Conservation (phyloP, 2,329 filamentous ascomycete species). For the Trichoderma lentiforme region DNA sequence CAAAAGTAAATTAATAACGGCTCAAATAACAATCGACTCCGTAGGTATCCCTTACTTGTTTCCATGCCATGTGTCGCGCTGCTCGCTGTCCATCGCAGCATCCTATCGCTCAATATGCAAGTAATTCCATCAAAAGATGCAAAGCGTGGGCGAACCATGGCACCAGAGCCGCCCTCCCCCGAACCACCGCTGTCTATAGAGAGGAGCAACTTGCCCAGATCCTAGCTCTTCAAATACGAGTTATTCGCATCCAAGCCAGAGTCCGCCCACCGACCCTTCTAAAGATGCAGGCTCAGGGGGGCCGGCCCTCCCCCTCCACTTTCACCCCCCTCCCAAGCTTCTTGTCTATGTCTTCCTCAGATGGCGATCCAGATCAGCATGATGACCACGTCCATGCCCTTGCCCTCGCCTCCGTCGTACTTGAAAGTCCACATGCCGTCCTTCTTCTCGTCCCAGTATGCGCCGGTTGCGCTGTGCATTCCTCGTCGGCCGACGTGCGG, state of each 20-base stretch:
- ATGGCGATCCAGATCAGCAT: slow-evolving; percentile 77
- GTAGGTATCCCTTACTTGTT: slow-evolving; percentile 2
- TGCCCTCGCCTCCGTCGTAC: slow-evolving; percentile 66
- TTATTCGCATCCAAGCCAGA: neutral
- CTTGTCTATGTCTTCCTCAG: slow-evolving; percentile 32
- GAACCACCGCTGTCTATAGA: slow-evolving; percentile 14
- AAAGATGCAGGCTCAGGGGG: neutral
- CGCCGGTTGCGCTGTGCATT: slow-evolving; percentile 82
- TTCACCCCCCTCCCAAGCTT: neutral
- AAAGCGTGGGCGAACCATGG: neutral
- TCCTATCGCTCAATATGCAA: neutral
- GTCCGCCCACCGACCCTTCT: neutral
- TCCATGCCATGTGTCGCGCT: slow-evolving; percentile 5
- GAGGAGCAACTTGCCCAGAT: neutral
- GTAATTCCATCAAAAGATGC: slow-evolving; percentile 8
- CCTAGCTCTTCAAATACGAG: neutral
- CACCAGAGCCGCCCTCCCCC: neutral
- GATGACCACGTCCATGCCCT: slow-evolving; percentile 67
- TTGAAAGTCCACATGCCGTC: slow-evolving; percentile 90
- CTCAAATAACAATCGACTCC: slow-evolving; percentile 12
- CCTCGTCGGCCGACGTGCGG: slow-evolving; percentile 79
- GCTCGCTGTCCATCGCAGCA: neutral
- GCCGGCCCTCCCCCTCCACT: neutral
- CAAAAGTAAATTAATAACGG: neutral
- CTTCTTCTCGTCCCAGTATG: slow-evolving; percentile 88